A percentile compares a stretch with the other conserved stretches of the same genome.
Conservation (phyloP, 768 basidiomycete species). For the Macrolepiota fuliginosa region DNA sequence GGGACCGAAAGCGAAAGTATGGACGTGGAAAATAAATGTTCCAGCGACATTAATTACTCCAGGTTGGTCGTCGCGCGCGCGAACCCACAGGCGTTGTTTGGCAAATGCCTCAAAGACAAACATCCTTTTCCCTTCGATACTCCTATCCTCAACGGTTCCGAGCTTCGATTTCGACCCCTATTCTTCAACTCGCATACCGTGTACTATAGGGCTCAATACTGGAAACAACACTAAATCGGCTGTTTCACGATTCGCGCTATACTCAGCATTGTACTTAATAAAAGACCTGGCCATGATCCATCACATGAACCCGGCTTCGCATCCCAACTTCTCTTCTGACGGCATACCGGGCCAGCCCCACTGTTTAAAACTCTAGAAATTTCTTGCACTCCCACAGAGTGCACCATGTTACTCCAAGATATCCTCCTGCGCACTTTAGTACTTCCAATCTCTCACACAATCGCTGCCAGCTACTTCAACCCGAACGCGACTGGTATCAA, state of each 20-base stretch:
- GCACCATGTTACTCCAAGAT: conserved; percentile 1
- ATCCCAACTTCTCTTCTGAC: not conserved
- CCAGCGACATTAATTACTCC: conserved; percentile 43
- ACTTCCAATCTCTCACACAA: not conserved
- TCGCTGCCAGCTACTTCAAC: conserved; percentile 18
- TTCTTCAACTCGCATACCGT: not conserved
- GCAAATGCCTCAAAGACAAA: not conserved
- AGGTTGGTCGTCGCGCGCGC: not conserved
- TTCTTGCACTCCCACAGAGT: not conserved
- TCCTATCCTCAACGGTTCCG: not conserved
- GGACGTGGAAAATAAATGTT: conserved; percentile 60
- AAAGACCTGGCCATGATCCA: not conserved
- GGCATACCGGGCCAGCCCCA: not conserved
- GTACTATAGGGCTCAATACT: not conserved
- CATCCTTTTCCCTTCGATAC: not conserved
- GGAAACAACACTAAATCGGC: not conserved
- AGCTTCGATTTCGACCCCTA: not conserved
- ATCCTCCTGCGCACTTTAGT: not conserved
- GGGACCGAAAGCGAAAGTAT: conserved; percentile 64
- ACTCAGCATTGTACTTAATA: not conserved
- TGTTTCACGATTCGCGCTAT: too few species aligned
- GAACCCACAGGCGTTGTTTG: not conserved
- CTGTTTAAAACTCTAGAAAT: not conserved
- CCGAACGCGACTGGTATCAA: conserved; percentile 31
- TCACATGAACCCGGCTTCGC: conserved; percentile 1